Percentiles rank a stretch among this genome's conserved stretches.
Evolutionary conservation across 83 land plant species (phyloP).

Genomic region (Larix sibirica): DNA sequence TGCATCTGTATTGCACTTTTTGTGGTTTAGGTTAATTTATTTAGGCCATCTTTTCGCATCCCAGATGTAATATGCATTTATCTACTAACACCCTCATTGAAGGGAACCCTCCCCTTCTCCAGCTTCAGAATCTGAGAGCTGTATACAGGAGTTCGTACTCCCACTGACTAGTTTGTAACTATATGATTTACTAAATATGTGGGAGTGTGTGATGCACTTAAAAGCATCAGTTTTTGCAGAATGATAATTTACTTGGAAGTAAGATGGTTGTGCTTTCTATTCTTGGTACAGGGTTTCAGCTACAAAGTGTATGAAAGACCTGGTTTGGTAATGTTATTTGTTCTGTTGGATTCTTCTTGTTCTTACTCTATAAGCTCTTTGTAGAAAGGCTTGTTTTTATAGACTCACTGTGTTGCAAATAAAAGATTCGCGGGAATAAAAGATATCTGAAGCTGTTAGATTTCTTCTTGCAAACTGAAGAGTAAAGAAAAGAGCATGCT

Average conservation of each 20-base stretch:
- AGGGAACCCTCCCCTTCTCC: background rate
- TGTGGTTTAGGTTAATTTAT: background rate
- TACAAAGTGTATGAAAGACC: background rate
- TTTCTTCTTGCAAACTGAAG: no score
- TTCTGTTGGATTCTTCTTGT: background rate
- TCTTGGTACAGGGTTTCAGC: background rate
- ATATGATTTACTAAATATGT: background rate
- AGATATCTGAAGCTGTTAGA: no score
- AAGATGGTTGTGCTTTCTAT: constrained; percentile 3
- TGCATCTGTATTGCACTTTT: background rate
- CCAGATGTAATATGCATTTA: constrained; percentile 4
- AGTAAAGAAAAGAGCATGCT: no score
- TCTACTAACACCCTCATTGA: constrained; percentile 1
- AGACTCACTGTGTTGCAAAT: no score
- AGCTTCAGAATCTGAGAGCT: constrained; percentile 15
- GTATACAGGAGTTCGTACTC: background rate
- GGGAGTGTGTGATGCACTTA: constrained; percentile 8
- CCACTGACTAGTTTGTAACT: constrained; percentile 10
- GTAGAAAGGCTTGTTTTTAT: no score
- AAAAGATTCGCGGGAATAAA: no score
- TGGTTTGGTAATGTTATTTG: background rate
- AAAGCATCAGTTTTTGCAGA: constrained; percentile 19
- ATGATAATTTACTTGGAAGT: background rate
- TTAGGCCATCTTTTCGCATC: background rate
- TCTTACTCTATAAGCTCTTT: no score